phyloP scores from a whole-genome alignment of 1,139 yeast species.

The Yamadazyma mexicana region DNA sequence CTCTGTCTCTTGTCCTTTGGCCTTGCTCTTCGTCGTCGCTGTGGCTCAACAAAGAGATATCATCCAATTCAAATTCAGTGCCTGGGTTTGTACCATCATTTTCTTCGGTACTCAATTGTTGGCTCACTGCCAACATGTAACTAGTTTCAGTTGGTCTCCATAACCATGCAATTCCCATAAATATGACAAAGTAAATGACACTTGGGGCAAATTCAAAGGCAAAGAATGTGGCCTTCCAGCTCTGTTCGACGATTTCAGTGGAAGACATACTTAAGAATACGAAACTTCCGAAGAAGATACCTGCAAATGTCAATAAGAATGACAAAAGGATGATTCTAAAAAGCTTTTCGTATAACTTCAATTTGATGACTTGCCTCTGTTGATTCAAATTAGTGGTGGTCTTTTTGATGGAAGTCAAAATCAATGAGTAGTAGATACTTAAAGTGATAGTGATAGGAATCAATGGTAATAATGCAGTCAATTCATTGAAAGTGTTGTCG shows the following conservation, averaged over 20 bases:
- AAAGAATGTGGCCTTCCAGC: constrained; percentile 92
- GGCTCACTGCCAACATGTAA: constrained; percentile 90
- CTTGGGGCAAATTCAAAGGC: constrained; percentile 95
- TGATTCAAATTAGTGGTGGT: constrained; percentile 75
- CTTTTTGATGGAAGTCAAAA: constrained; percentile 67
- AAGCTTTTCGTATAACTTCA: constrained; percentile 78
- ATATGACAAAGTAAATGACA: constrained; percentile 79
- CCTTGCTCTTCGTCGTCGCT: constrained; percentile 39
- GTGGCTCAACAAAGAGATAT: constrained; percentile 60
- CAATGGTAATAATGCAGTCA: constrained; percentile 44
- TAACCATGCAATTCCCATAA: constrained; percentile 80
- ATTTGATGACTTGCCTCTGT: constrained; percentile 90
- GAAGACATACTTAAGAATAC: constrained; percentile 72
- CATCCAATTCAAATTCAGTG: constrained; percentile 73
- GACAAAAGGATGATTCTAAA: constrained; percentile 76
- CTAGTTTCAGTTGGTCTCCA: constrained; percentile 99
- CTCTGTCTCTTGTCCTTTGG: constrained; percentile 17
- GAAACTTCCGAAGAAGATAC: constrained; percentile 70
- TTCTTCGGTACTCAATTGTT: constrained; percentile 80
- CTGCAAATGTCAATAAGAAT: constrained; percentile 48
- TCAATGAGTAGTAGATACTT: constrained; percentile 71
- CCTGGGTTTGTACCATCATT: constrained; percentile 49
- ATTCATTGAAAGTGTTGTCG: constrained; percentile 20
- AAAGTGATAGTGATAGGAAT: constrained; percentile 73
- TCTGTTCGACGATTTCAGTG: constrained; percentile 75